These are phyloP conservation scores for Boechera retrofracta DNA, from an alignment of 345 rosid genomes.

Conservation along the genomic window DNA sequence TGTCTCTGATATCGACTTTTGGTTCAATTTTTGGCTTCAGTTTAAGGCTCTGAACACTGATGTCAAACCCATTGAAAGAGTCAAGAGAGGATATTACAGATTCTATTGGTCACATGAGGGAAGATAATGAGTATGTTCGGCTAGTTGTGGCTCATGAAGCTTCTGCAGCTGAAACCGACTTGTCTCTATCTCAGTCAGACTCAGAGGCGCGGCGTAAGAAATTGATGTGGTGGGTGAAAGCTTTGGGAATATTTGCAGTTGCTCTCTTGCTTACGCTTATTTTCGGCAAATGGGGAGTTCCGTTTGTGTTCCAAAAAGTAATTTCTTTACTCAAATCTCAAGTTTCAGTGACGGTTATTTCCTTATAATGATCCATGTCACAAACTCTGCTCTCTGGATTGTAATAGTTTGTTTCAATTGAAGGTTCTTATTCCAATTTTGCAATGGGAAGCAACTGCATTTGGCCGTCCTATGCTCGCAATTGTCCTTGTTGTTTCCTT, in stretches of 20 bases:
- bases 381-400: background rate
- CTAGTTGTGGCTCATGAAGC: slow-evolving; percentile 63
- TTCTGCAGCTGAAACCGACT: slow-evolving; percentile 43
- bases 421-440: slow-evolving; percentile 84
- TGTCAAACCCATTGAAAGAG: slow-evolving; percentile 52
- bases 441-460: slow-evolving; percentile 99
- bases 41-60: slow-evolving; percentile 31
- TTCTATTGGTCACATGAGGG: slow-evolving; percentile 48
- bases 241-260: slow-evolving; percentile 44
- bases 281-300: slow-evolving; percentile 83
- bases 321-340: background rate
- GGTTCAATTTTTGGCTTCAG: slow-evolving; percentile 7
- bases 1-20: slow-evolving; percentile 17
- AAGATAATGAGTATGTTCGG: slow-evolving; percentile 75
- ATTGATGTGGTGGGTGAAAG: slow-evolving; percentile 72
- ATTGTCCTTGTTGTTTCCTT: slow-evolving; percentile 81
- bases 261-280: slow-evolving; percentile 46
- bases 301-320: slow-evolving; percentile 80
- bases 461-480: slow-evolving; percentile 95
- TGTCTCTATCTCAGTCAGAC: slow-evolving; percentile 44
- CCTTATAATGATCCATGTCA: slow-evolving; percentile 6
- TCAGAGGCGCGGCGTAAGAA: slow-evolving; percentile 36
- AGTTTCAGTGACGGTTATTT: background rate
- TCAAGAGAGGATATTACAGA: slow-evolving; percentile 36
- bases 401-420: slow-evolving; percentile 38